These are phyloP conservation scores for Lasiosphaeris hirsuta DNA, from an alignment of 495 filamentous ascomycete genomes.

Conservation along the genomic window DNA sequence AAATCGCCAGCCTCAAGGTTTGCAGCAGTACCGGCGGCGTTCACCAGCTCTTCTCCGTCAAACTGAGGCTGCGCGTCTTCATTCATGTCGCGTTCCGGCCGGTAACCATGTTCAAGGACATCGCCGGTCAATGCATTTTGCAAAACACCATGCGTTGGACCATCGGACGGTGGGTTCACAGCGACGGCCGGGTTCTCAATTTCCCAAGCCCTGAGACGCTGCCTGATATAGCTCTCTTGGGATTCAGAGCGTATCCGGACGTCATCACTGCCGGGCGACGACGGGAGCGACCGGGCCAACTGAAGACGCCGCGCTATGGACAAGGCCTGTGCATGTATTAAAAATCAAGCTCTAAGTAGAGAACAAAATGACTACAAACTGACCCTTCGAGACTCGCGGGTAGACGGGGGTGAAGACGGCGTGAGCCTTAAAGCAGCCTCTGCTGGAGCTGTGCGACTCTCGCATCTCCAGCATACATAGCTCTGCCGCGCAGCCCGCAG, in stretches of 20 bases:
- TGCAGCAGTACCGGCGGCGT: conserved; percentile 29
- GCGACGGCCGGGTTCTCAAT: conserved; percentile 35
- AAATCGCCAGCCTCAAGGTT: conserved; percentile 69
- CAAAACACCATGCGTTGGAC: background rate
- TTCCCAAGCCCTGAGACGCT: conserved; percentile 56
- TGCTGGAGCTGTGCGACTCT: conserved; percentile 6
- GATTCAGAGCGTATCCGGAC: background rate
- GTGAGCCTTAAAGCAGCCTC: background rate
- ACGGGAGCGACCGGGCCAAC: too few relatives aligned
- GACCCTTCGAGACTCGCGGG: too few relatives aligned
- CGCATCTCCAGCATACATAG: conserved; percentile 35
- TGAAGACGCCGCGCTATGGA: too few relatives aligned
- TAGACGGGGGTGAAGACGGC: background rate
- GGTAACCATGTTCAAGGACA: conserved; percentile 14
- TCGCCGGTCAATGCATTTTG: background rate
- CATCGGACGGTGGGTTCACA: background rate
- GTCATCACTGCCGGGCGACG: too few relatives aligned
- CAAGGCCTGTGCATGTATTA: too few relatives aligned
- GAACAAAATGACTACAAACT: too few relatives aligned
- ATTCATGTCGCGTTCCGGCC: conserved; percentile 26
- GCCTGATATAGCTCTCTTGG: conserved; percentile 36
- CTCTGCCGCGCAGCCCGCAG: conserved; percentile 24
- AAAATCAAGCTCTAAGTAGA: too few relatives aligned
- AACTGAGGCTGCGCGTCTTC: conserved; percentile 32
- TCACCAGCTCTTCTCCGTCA: conserved; percentile 38